Conservation (phyloP, 2,329 filamentous ascomycete species). For the Calonectria honghensis region DNA sequence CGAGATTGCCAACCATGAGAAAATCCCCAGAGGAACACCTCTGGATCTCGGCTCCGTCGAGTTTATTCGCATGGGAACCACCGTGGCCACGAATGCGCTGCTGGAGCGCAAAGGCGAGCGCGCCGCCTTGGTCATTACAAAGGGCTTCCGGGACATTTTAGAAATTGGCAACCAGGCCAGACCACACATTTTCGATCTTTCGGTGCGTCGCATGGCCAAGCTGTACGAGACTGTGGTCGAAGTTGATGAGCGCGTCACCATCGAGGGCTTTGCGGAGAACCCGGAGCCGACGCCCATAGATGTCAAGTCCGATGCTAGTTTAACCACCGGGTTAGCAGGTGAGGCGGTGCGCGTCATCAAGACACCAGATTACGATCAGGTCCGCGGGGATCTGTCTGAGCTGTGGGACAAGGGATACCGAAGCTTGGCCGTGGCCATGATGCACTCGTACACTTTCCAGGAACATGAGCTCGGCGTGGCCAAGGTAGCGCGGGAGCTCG, state of each 20-base stretch:
- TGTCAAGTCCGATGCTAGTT: conserved; percentile 59
- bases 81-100: conserved; percentile 83
- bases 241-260: conserved; percentile 81
- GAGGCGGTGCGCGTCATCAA: conserved; percentile 78
- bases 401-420: conserved; percentile 79
- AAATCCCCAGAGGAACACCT: conserved; percentile 8
- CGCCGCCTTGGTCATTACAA: conserved; percentile 81
- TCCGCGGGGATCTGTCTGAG: conserved; percentile 71
- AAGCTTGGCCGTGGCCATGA: conserved; percentile 88
- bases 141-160: conserved; percentile 79
- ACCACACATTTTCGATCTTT: conserved; percentile 83
- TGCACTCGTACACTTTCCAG: conserved; percentile 91
- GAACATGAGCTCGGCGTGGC: conserved; percentile 86
- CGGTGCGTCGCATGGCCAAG: conserved; percentile 79
- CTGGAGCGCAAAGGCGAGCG: conserved; percentile 82
- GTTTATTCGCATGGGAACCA: conserved; percentile 85
- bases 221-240: conserved; percentile 81
- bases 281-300: conserved; percentile 70
- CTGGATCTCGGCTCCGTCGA: conserved; percentile 65
- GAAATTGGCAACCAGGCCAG: conserved; percentile 83
- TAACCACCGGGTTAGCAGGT: conserved; percentile 15
- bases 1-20: conserved; percentile 18
- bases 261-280: conserved; percentile 82
- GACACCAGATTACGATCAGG: conserved; percentile 69
- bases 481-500: conserved; percentile 82